phyloP scores from a whole-genome alignment of 2,329 filamentous ascomycete genomes.

The Penicillium sp. region DNA sequence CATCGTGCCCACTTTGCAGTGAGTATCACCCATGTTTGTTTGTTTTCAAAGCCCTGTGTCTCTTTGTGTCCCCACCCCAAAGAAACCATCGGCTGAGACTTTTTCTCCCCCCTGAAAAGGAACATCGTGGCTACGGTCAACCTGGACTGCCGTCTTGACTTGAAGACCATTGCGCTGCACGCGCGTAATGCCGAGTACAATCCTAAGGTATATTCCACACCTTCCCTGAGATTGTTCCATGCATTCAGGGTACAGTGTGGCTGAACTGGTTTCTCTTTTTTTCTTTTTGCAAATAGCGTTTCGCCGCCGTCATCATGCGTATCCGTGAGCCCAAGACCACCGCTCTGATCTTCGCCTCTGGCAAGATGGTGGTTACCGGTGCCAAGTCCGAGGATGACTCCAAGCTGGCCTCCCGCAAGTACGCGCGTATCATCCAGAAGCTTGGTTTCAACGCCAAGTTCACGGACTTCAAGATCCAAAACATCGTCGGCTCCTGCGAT shows the following conservation, averaged over 20 bases:
- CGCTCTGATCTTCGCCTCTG: slow-evolving; percentile 94
- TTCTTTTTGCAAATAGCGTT: slow-evolving; percentile 72
- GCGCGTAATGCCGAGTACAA: slow-evolving; percentile 99
- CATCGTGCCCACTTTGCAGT: slow-evolving; percentile 93
- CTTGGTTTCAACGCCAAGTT: slow-evolving; percentile 99
- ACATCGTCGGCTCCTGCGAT: slow-evolving; percentile 97
- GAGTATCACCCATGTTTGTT: slow-evolving; percentile 68
- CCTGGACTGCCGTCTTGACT: slow-evolving; percentile 92
- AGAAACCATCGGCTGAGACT: slow-evolving; percentile 53
- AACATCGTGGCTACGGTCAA: slow-evolving; percentile 99
- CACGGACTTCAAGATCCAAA: slow-evolving; percentile 99
- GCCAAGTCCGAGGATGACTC: slow-evolving; percentile 98
- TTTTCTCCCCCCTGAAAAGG: slow-evolving; percentile 61
- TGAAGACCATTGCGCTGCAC: slow-evolving; percentile 98
- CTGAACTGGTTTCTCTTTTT: slow-evolving; percentile 49
- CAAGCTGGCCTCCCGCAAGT: slow-evolving; percentile 95
- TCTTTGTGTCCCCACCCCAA: slow-evolving; percentile 18
- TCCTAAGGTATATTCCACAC: slow-evolving; percentile 75
- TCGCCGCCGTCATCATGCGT: slow-evolving; percentile 98
- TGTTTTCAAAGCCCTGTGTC: slow-evolving; percentile 33
- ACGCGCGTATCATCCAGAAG: slow-evolving; percentile 99
- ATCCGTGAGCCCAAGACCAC: slow-evolving; percentile 99
- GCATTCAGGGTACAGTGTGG: slow-evolving; percentile 49
- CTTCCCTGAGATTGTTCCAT: slow-evolving; percentile 37
- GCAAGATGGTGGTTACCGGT: slow-evolving; percentile 99